These are phyloP conservation scores for Dittrichia graveolens DNA, from an alignment of 129 eudicot species.

Conservation along the genomic window DNA sequence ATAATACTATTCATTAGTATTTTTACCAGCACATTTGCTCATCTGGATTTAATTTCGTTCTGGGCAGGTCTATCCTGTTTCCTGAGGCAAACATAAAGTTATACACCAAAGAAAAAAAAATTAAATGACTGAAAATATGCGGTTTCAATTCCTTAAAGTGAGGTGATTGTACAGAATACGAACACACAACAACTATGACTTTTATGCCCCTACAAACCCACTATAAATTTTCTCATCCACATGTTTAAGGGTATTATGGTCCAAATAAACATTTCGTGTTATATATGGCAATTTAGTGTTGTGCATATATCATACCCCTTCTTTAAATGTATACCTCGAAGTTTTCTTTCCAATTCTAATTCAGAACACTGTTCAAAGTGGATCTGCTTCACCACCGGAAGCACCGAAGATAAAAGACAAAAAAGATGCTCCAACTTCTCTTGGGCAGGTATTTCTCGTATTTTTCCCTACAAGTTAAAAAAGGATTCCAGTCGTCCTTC, in stretches of 20 bases:
- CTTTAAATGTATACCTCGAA: conserved; percentile 59
- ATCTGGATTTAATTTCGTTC: conserved; percentile 87
- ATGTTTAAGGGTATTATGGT: too few relatives aligned
- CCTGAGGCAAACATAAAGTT: conserved; percentile 45
- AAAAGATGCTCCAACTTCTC: conserved; percentile 92
- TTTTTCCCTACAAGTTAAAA: conserved; percentile 56
- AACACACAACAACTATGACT: too few relatives aligned
- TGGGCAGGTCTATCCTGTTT: conserved; percentile 69
- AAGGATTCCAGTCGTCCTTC: conserved; percentile 10
- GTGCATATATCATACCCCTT: too few relatives aligned
- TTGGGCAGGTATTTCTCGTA: conserved; percentile 77
- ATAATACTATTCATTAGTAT: too few relatives aligned
- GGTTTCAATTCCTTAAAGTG: neutral
- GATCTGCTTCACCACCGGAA: conserved; percentile 77
- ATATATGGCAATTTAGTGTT: too few relatives aligned
- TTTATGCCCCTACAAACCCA: too few relatives aligned
- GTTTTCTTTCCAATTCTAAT: conserved; percentile 81
- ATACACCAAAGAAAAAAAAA: neutral
- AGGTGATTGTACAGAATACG: too few relatives aligned
- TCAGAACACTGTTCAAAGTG: conserved; percentile 84
- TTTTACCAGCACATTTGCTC: conserved; percentile 98
- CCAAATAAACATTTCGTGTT: too few relatives aligned
- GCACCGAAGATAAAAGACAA: conserved; percentile 80
- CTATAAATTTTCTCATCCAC: too few relatives aligned
- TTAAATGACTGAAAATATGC: conserved; percentile 6